Conservation (phyloP, 2,329 filamentous ascomycete genomes). For the Pseudocercospora crystallina region DNA sequence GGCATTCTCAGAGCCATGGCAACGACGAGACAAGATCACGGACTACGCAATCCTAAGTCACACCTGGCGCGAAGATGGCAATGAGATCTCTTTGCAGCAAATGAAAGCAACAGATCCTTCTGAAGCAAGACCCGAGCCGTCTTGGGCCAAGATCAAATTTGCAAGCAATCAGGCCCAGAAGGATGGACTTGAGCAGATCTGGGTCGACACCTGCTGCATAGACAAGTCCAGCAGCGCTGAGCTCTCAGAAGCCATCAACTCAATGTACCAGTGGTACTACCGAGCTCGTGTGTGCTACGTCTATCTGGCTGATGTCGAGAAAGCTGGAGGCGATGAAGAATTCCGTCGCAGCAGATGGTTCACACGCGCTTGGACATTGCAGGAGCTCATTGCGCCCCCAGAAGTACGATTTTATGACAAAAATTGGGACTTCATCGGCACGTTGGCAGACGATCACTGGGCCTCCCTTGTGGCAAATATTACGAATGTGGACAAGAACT, state of each 20-base stretch:
- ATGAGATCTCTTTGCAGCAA: constrained; percentile 12
- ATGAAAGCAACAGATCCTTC: not conserved
- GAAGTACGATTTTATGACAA: constrained; percentile 3
- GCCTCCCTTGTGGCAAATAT: not conserved
- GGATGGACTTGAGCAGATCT: constrained; percentile 16
- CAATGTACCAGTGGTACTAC: constrained; percentile 16
- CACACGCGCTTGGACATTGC: constrained; percentile 6
- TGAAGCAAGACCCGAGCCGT: constrained; percentile 1
- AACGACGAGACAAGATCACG: not conserved
- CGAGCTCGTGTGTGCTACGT: constrained; percentile 17
- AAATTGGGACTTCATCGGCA: not conserved
- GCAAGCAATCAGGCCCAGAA: constrained; percentile 9
- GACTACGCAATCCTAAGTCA: constrained; percentile 1
- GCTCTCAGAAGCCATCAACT: constrained; percentile 7
- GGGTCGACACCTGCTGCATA: constrained; percentile 28
- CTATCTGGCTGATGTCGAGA: constrained; percentile 10
- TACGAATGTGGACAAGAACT: not conserved
- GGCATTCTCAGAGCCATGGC: not conserved
- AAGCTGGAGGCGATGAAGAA: not conserved
- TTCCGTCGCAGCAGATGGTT: constrained; percentile 1
- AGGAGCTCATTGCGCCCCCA: constrained; percentile 4
- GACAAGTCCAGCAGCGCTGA: constrained; percentile 19
- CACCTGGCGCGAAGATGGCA: not conserved
- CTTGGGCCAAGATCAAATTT: constrained; percentile 14
- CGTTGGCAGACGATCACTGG: not conserved